These are phyloP conservation scores for Podospora bellae-mahoneyi DNA, from an alignment of 495 filamentous ascomycete genomes.

Conservation along the genomic window DNA sequence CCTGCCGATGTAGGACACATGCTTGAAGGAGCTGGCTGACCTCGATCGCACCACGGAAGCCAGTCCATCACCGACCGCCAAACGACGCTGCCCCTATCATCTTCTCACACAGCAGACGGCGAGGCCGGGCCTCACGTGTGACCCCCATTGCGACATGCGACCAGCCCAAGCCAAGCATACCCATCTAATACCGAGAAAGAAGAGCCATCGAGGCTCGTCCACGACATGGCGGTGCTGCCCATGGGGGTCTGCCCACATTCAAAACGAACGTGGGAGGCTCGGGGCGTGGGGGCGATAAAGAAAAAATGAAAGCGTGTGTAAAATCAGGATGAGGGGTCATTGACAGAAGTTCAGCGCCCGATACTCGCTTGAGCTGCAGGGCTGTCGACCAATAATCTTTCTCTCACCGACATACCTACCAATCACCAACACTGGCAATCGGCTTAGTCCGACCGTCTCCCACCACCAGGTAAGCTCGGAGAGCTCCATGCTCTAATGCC, in stretches of 20 bases:
- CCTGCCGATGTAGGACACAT: background rate
- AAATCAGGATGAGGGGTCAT: slow-evolving; percentile 12
- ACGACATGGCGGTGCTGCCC: background rate
- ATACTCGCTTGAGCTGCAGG: slow-evolving; percentile 14
- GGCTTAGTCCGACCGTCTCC: background rate
- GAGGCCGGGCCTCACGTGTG: slow-evolving; percentile 11
- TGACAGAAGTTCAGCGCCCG: background rate
- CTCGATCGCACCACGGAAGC: background rate
- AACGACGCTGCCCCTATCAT: background rate
- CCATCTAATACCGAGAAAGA: background rate
- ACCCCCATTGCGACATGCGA: slow-evolving; percentile 3
- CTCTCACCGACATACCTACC: slow-evolving; percentile 5
- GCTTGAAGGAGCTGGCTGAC: background rate
- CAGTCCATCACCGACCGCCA: background rate
- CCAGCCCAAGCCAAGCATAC: background rate
- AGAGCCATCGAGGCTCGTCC: background rate
- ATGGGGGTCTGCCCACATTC: background rate
- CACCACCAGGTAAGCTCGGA: background rate
- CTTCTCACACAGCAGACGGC: slow-evolving; percentile 7
- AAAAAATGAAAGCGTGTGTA: slow-evolving; percentile 1
- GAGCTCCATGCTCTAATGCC: background rate
- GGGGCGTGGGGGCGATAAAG: slow-evolving; percentile 3
- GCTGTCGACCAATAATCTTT: slow-evolving; percentile 7
- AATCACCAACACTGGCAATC: slow-evolving; percentile 3
- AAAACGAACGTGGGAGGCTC: slow-evolving; percentile 9